Percentiles rank a stretch among this genome's conserved stretches.
phyloP scores from a whole-genome alignment of 108 stramenopile species.

The Pseudonitzschia multiseries region DNA sequence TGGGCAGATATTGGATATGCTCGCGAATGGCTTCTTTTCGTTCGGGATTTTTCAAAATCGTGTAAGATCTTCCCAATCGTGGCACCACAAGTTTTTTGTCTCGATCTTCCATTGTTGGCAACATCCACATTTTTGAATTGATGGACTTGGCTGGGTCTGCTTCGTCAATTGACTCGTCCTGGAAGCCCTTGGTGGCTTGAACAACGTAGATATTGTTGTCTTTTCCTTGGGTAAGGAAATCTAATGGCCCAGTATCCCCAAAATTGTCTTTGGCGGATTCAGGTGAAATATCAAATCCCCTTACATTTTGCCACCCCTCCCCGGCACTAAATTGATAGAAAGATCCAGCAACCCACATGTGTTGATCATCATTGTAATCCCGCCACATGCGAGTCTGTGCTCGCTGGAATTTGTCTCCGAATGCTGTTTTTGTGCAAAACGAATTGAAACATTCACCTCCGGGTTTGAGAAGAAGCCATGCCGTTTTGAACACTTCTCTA shows the following conservation, averaged over 20 bases:
- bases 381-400: constrained; percentile 91
- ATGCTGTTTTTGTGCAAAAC: constrained; percentile 73
- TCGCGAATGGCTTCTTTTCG: constrained; percentile 47
- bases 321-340: constrained; percentile 91
- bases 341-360: constrained; percentile 94
- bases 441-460: constrained; percentile 83
- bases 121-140: constrained; percentile 78
- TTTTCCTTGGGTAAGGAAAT: constrained; percentile 29
- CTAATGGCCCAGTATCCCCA: constrained; percentile 37
- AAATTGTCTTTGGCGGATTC: constrained; percentile 62
- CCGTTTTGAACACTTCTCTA: constrained; percentile 80
- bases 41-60: constrained; percentile 23
- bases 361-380: constrained; percentile 93
- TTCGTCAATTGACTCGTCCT: constrained; percentile 65
- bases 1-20: constrained; percentile 66
- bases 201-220: constrained; percentile 72
- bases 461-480: constrained; percentile 79
- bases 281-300: constrained; percentile 85
- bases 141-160: constrained; percentile 68
- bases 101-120: constrained; percentile 76
- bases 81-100: constrained; percentile 84
- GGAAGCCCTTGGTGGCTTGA: constrained; percentile 65
- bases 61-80: constrained; percentile 62
- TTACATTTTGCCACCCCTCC: constrained; percentile 80
- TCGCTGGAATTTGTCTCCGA: constrained; percentile 60